Evolutionary conservation across 768 basidiomycete species (phyloP), one percentile per base, ranked within the genome.

Genomic region (Paxillus involutus): DNA sequence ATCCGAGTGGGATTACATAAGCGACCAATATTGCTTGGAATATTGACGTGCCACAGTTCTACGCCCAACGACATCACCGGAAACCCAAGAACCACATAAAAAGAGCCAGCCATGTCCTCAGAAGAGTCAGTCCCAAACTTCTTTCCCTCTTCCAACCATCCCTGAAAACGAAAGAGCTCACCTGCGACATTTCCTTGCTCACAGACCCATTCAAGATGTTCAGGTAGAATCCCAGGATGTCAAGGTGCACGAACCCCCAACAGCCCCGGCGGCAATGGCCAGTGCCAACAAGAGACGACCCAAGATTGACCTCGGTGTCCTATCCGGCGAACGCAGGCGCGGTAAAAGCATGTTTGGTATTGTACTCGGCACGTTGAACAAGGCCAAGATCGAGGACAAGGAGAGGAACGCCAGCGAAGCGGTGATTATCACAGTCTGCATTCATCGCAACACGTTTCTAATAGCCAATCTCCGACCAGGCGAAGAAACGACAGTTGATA

Each of bases 301-400:
- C 56, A 82, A 86, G 63, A 77, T 91, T 58, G 88, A 91, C 69
- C 75, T 91, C 61, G 74, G 74, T 55, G 73, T 77, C 45, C 69
- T 60, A 42, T 56, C 73, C 56, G 78, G 85, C 63, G 87, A 88
- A 70, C 82, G 87, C 64, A 91, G 88, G 74, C 86, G 89, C 64
- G 90, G 90, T 68, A 90, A 89, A 82, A 84, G 81, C 74, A 89
- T 91, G 87, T 89, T 93, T 75, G 91, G 89, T 57, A 77, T 92
- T 60, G 76, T 91, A 59, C 71, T 93, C 53, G 89, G 89, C 49
- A 93, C 90, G 59, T 80, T 93, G 57, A 89, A 86, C 75, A 89
- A 89, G 77, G 91, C 91, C 59, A 91, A 91, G 76, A 85, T 81
- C 60, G 90, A 93, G 76, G 90, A 91, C 70, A 86, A 88, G 67